Base-by-base conservation (phyloP, 805 yeast species). In the Candida ficus region DNA sequence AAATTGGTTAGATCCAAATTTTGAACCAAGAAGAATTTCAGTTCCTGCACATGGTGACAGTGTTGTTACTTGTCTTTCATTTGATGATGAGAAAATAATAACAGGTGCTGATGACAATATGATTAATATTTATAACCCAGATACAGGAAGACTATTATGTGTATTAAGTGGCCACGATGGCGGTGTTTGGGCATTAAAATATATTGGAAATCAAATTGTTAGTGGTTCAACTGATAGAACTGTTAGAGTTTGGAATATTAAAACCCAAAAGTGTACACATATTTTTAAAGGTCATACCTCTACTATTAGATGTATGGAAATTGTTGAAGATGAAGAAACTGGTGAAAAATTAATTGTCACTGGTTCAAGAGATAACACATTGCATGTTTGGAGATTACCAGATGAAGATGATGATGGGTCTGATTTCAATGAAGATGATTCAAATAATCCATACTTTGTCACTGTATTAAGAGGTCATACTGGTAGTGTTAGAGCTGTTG, bases 171-270 rank as follows among this genome's bases (percentile, higher is more conserved):
- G 96, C 7, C 99, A 93, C 57, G 95, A 84, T 40, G 99, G 99
- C 33, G 99, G 99, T 29, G 99, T 93, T 5, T 93, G 99, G 99
- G 98, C 99, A 1, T 71, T 93, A 58, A 88, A 91, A 62, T 90
- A 89, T 57, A 70, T 76, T 40, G 89, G 86, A 18, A 78, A 81
- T 53, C 87, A 89, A 8, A 69, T 93, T 33, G 95, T 91, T 1
- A 84, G 95, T 44, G 99, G 98, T 0, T 83, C 96, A 2, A 91
- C 97, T 0, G 99, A 93, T 63, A 75, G 96, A 50, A 82, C 95
- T 0, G 95, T 93, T 4, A 74, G 99, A 43, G 79, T 93, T 5
- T 93, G 99, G 99, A 87, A 90, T 57, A 78, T 90, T 46, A 72
- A 75, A 41, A 79, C 83, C 18, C 95, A 91, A 2, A 73, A 73